Evolutionary conservation across 177 flowering plant genomes (phyloP), one percentile per base, ranked within the genome.

Genomic region (Telopea speciosissima): DNA sequence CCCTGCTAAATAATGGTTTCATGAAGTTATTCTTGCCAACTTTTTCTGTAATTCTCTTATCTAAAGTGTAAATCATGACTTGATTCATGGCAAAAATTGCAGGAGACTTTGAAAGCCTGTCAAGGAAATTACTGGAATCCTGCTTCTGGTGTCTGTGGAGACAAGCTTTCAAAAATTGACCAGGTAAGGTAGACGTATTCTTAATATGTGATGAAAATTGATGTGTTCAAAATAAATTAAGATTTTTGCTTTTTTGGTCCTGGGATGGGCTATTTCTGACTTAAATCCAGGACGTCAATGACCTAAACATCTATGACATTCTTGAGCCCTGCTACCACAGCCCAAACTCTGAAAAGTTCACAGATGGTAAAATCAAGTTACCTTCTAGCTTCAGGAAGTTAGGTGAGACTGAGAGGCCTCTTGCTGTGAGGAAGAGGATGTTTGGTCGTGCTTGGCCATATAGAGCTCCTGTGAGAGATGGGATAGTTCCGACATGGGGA

Each of bases 401-500:
- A 49, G 99, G 98, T 11, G 84, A 85, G 75, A 90, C 96, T 16
- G 88, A 91, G 33, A 86, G 83, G 86, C 92, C 93, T 68, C 83
- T 91, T 70, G 74, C 90, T 25, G 99, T 93, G 63, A 88, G 98
- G 63, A 90, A 83, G 73, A 89, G 99, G 78, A 90, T 96, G 82
- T 93, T 91, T 79, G 99, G 99, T 4, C 98, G 98, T 67, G 92
- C 98, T 8, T 96, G 99, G 98, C 98, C 99, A 67, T 70, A 81
- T 28, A 79, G 90, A 78, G 96, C 95, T 77, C 90, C 93, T 1
- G 97, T 96, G 23, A 78, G 84, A 78, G 89, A 79, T n/a, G 99
- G 99, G 61, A 44, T 76, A 71, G 96, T 93, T 78, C 96, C 92
- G 28, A 81, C 88, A 28, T 96, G 98, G 98, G 95, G 98, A 60